phyloP scores from a whole-genome alignment of 768 basidiomycete genomes.

The Termitomyces sp. region DNA sequence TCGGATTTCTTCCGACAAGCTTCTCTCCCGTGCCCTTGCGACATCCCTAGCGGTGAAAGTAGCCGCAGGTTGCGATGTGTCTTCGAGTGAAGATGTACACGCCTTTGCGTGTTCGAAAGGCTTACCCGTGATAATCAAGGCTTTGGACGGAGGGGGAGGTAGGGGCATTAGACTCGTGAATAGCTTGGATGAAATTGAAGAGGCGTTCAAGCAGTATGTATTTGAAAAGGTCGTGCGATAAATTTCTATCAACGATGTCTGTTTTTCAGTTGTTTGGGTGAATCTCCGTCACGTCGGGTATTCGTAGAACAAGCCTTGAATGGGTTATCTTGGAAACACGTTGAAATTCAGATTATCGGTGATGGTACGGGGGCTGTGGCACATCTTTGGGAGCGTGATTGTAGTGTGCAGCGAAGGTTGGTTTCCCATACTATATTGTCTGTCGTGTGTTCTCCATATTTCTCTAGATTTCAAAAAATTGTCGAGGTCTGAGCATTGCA shows the following conservation, averaged over 20 bases:
- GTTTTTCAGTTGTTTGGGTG: constrained; percentile 26
- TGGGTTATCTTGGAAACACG: constrained; percentile 70
- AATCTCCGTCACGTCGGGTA: constrained; percentile 39
- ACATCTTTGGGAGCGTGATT: constrained; percentile 89
- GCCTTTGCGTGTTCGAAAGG: constrained; percentile 23
- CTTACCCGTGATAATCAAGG: constrained; percentile 79
- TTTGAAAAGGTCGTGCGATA: not conserved
- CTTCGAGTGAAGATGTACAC: constrained; percentile 20
- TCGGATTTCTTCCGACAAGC: constrained; percentile 53
- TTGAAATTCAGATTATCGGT: constrained; percentile 84
- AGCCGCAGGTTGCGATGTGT: constrained; percentile 24
- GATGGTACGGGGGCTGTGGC: constrained; percentile 74
- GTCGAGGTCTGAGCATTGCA: constrained; percentile 52
- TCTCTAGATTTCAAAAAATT: constrained; percentile 64
- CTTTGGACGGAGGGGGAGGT: constrained; percentile 86
- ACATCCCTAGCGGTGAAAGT: constrained; percentile 22
- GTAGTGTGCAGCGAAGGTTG: constrained; percentile 83
- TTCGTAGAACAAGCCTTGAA: constrained; percentile 86
- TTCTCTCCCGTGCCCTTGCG: constrained; percentile 29
- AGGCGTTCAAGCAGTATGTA: constrained; percentile 57
- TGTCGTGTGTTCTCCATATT: not conserved
- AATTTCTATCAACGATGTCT: not conserved
- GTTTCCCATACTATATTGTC: not conserved
- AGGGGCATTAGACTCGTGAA: constrained; percentile 88
- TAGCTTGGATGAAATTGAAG: constrained; percentile 63